Base-by-base conservation (phyloP, 805 yeast genomes). In the Saturnispora bothae region DNA sequence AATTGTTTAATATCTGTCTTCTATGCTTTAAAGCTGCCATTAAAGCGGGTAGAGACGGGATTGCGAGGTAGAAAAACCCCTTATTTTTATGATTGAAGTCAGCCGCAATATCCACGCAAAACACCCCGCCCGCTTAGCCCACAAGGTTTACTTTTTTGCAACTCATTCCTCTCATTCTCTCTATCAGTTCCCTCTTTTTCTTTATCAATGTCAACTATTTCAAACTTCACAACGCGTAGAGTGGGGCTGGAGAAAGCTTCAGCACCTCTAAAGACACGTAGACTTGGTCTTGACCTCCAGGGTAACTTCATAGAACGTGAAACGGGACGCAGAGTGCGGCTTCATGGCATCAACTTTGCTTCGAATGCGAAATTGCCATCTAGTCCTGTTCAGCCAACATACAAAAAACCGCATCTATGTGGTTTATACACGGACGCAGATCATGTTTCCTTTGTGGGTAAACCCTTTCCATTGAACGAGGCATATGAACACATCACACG, bases 281-380 rank as follows among this genome's bases (percentile, higher is more conserved):
- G 39, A 10, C 34, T 61, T 3, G 16, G 41, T 0, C 49, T 67
- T 1, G 76, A 73, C 38, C 44, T 52, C 2, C 44, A 62, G 18
- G 94, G 92, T 4, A 63, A 69, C 42, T 76, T 88, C 53, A 59
- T 72, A 3, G 74, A 76, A 44, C 43, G 48, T 1, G 44, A 47
- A 3, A 46, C 68, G 2, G 85, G 84, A 1, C 61, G 92, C 30
- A 63, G 63, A n/a, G 62, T 85, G 10, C 65, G 68, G 10, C 59
- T 86, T 22, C 75, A 80, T 47, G 96, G 96, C 1, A 80, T 86
- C 44, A 86, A 88, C 53, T 54, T 86, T 16, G 94, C 85, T 45
- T 78, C 83, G 0, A 71, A 78, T 25, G 66, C 80, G 46, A 86
- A 86, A 54, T 59, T 73, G 36, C 96, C 96, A 0, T 50, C 63